These are phyloP conservation scores for Fusarium miscanthi DNA, from an alignment of 2,329 filamentous ascomycete species.

Conservation along the genomic window DNA sequence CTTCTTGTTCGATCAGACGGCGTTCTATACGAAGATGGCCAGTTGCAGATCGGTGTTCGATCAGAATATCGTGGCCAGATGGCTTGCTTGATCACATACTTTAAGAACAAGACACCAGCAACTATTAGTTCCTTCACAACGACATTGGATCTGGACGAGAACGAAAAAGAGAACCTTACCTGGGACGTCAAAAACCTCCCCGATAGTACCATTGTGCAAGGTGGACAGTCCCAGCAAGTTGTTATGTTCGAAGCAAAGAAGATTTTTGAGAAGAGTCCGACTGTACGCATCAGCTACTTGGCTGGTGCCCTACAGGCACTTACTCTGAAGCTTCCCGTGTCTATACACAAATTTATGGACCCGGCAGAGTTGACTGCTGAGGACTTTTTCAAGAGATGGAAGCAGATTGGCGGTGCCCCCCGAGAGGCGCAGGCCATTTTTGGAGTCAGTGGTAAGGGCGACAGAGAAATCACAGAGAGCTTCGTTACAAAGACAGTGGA, in stretches of 20 bases:
- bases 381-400: conserved; percentile 99
- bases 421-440: conserved; percentile 92
- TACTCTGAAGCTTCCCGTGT: conserved; percentile 88
- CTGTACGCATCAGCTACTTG: conserved; percentile 92
- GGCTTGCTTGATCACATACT: conserved; percentile 95
- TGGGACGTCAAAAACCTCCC: conserved; percentile 91
- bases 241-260: conserved; percentile 91
- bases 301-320: conserved; percentile 93
- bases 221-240: conserved; percentile 88
- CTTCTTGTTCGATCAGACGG: conserved; percentile 85
- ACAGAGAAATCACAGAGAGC: conserved; percentile 73
- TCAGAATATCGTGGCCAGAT: conserved; percentile 96
- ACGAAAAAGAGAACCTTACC: conserved; percentile 74
- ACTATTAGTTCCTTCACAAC: conserved; percentile 93
- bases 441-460: conserved; percentile 65
- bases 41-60: conserved; percentile 90
- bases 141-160: conserved; percentile 83
- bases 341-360: conserved; percentile 97
- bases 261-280: conserved; percentile 86
- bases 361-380: conserved; percentile 85
- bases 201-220: conserved; percentile 80
- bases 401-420: conserved; percentile 91
- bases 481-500: conserved; percentile 80
- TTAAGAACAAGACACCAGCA: conserved; percentile 91
- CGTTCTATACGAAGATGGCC: conserved; percentile 92